These are phyloP conservation scores for Dactylellina sp. DNA, from an alignment of 2,329 filamentous ascomycete species.

Conservation along the genomic window DNA sequence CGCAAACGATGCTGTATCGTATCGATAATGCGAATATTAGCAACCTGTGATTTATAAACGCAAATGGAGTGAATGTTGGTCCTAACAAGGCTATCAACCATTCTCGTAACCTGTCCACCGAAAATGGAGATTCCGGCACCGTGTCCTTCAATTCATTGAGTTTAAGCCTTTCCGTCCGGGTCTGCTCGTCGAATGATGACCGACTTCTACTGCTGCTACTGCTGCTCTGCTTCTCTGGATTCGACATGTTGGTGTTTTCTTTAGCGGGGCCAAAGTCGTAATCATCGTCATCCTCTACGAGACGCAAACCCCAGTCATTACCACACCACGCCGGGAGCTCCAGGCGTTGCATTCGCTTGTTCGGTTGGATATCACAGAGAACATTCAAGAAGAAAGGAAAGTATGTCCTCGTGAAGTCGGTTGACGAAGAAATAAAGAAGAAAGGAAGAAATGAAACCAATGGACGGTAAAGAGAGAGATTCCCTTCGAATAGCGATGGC, in stretches of 20 bases:
- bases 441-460: not conserved
- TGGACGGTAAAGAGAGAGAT: not conserved
- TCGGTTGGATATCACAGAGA: not conserved
- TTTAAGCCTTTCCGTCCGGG: conserved; percentile 56
- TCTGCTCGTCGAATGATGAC: conserved; percentile 60
- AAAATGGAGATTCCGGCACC: conserved; percentile 58
- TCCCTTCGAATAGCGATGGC: conserved; percentile 14
- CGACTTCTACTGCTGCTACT: conserved; percentile 58
- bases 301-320: conserved; percentile 23
- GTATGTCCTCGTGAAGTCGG: not conserved
- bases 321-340: conserved; percentile 29
- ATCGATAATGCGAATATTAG: conserved; percentile 12
- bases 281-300: conserved; percentile 32
- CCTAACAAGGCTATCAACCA: conserved; percentile 61
- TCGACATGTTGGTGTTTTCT: conserved; percentile 20
- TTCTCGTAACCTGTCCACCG: conserved; percentile 59
- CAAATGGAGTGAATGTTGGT: not conserved
- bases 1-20: conserved; percentile 59
- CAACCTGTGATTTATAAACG: conserved; percentile 7
- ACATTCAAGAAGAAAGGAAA: conserved; percentile 12
- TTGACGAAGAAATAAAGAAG: conserved; percentile 3
- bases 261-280: conserved; percentile 8
- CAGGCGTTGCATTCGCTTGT: conserved; percentile 37
- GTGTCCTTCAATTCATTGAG: conserved; percentile 44
- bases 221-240: conserved; percentile 54